Conservation (phyloP, 2,329 filamentous ascomycete species). For the Mariannaea elegans region DNA sequence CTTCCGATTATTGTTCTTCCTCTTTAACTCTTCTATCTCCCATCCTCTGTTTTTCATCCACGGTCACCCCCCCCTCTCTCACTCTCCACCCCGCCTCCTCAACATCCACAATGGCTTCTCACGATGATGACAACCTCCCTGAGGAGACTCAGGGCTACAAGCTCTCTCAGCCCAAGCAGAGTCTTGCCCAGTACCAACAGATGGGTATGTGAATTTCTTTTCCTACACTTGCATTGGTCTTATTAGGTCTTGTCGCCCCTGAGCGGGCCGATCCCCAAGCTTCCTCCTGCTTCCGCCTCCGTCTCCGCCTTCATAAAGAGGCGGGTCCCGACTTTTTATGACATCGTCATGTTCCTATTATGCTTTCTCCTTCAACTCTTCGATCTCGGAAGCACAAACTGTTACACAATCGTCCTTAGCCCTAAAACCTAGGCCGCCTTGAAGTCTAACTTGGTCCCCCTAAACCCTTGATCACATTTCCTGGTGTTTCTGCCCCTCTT, state of each 20-base stretch:
- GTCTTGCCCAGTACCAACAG: constrained; percentile 90
- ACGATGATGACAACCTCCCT: constrained; percentile 82
- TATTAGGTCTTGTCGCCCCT: constrained; percentile 25
- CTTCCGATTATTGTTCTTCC: not conserved
- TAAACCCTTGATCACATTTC: not conserved
- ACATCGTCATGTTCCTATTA: not conserved
- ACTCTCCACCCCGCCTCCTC: constrained; percentile 31
- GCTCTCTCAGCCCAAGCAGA: constrained; percentile 96
- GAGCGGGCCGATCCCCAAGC: constrained; percentile 16
- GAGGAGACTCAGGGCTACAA: constrained; percentile 96
- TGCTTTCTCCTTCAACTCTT: not conserved
- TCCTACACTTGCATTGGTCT: not conserved
- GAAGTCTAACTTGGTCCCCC: not conserved
- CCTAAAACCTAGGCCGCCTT: not conserved
- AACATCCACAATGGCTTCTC: constrained; percentile 67
- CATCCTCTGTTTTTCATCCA: constrained; percentile 5
- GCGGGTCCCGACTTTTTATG: constrained; percentile 5
- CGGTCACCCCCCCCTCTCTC: not conserved
- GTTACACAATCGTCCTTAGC: not conserved
- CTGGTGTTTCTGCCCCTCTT: not conserved
- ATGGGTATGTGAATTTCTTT: constrained; percentile 72
- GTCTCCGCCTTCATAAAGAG: constrained; percentile 8
- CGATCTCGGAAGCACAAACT: not conserved
- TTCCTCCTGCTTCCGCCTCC: constrained; percentile 2
- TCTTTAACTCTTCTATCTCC: constrained; percentile 7